Percentiles rank a stretch among this genome's conserved stretches.
Evolutionary conservation across 106 monocot genomes (phyloP).

Genomic region (Platanthera guangdongensis): DNA sequence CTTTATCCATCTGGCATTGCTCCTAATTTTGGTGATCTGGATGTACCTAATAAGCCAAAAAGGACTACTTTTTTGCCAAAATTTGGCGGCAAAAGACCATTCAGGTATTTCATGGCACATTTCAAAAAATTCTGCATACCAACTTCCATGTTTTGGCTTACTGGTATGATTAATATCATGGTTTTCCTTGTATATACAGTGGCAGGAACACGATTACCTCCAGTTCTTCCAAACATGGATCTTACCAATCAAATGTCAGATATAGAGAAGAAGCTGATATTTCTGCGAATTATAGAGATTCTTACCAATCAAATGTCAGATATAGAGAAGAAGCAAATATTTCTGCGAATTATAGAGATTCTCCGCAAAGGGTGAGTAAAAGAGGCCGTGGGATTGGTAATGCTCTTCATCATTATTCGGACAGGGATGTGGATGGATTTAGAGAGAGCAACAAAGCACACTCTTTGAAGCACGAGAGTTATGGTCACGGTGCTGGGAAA

Average conservation of each 20-base stretch:
- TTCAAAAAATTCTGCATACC: neutral
- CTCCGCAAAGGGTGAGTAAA: neutral
- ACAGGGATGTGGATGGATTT: neutral
- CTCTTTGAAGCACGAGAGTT: neutral
- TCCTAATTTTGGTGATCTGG: no score
- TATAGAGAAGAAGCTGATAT: no score
- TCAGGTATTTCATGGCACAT: neutral
- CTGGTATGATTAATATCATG: neutral
- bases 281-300: no score
- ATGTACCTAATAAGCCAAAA: no score
- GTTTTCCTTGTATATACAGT: neutral
- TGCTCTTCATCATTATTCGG: neutral
- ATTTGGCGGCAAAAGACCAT: neutral
- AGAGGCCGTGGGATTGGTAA: neutral
- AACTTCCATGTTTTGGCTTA: neutral
- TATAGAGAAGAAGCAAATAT: neutral
- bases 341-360: slow-evolving; percentile 1
- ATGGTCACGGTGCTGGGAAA: neutral
- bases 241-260: no score
- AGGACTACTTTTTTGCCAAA: neutral
- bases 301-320: no score
- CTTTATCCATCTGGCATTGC: no score
- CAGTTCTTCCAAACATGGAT: neutral
- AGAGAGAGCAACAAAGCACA: neutral
- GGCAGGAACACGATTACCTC: neutral